These are phyloP conservation scores for Erodium trifolium DNA, from an alignment of 441 rosid species.

Conservation along the genomic window DNA sequence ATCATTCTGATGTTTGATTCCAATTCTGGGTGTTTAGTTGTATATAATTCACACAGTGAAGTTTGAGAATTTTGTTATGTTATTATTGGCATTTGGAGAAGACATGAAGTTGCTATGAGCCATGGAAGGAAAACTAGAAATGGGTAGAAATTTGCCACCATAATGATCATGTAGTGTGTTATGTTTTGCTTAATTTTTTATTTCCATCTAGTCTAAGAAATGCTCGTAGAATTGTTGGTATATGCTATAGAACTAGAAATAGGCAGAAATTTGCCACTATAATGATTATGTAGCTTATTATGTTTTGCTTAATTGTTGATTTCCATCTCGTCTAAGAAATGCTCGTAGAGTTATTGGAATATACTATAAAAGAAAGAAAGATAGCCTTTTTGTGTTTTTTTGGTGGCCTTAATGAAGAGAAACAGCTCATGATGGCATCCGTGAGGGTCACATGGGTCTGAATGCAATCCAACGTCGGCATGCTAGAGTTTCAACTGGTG, in stretches of 20 bases:
- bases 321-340: not conserved
- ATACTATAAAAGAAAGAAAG: no score
- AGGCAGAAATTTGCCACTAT: not conserved
- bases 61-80: not conserved
- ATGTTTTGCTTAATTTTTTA: no score
- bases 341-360: not conserved
- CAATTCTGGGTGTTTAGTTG: no score
- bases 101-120: no score
- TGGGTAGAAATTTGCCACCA: no score
- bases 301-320: not conserved
- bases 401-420: slow-evolving; percentile 45
- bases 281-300: not conserved
- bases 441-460: slow-evolving; percentile 51
- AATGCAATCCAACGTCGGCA: slow-evolving; percentile 85
- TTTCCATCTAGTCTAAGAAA: no score
- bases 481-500: slow-evolving; percentile 76
- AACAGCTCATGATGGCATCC: slow-evolving; percentile 65
- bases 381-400: not conserved
- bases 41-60: not conserved
- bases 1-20: no score
- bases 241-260: no score
- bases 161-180: no score
- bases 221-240: no score
- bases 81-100: no score
- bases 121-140: no score